A percentile compares a stretch with the other conserved stretches of the same genome.
phyloP scores from a whole-genome alignment of 1,284 basidiomycete species.

The Fomitopsis pinicola region DNA sequence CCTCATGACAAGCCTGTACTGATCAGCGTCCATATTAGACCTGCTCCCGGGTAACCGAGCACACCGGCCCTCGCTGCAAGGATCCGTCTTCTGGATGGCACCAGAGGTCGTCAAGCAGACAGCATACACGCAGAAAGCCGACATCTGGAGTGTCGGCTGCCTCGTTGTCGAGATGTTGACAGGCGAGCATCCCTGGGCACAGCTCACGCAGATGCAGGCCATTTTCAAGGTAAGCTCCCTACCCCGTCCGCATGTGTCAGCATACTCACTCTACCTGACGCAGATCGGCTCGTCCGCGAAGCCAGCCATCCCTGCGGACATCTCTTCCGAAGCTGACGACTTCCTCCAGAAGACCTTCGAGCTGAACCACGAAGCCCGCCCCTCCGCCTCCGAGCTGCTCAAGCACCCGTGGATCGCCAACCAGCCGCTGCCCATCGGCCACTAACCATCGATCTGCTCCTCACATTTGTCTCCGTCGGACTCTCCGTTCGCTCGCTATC shows the following conservation, averaged over 20 bases:
- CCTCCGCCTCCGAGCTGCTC: conserved; percentile 74
- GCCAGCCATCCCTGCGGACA: conserved; percentile 85
- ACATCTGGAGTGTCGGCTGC: conserved; percentile 99
- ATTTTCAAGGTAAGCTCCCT: conserved; percentile 78
- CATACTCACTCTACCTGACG: not conserved
- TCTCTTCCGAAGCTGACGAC: conserved; percentile 79
- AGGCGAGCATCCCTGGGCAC: conserved; percentile 95
- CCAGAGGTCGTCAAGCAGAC: conserved; percentile 98
- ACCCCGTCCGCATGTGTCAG: not conserved
- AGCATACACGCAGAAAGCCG: conserved; percentile 89
- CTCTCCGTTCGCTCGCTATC: no score
- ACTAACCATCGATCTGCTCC: not conserved
- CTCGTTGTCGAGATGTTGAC: conserved; percentile 98
- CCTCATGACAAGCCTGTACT: conserved; percentile 3
- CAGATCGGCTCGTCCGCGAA: conserved; percentile 87
- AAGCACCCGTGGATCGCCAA: conserved; percentile 68
- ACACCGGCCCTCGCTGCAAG: conserved; percentile 90
- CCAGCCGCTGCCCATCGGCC: conserved; percentile 15
- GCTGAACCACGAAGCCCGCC: conserved; percentile 78
- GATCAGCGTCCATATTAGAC: conserved; percentile 42
- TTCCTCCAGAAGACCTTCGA: conserved; percentile 87
- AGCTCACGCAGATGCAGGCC: conserved; percentile 98
- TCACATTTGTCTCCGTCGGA: not conserved
- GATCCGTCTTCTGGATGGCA: conserved; percentile 99
- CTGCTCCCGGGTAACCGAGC: conserved; percentile 73